Conservation (phyloP, 257 asterid genomes). For the Fraxinus anomala region DNA sequence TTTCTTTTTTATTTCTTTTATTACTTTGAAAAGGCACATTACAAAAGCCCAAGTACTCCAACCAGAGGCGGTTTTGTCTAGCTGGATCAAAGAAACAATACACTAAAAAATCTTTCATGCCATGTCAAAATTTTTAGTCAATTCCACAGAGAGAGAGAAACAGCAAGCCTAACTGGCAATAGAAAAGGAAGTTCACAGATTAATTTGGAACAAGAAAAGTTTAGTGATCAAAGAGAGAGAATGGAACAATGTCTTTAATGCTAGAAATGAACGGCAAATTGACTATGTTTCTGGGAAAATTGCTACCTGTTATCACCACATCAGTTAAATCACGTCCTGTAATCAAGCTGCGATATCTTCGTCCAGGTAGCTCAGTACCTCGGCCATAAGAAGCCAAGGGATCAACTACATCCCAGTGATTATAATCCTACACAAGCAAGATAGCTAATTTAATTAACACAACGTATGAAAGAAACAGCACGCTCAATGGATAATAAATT, state of each 20-base stretch:
- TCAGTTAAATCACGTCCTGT: constrained; percentile 59
- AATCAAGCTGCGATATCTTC: constrained; percentile 73
- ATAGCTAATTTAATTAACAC: not conserved
- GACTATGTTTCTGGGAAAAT: not conserved
- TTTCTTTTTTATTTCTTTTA: too few species aligned
- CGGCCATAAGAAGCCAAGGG: constrained; percentile 79
- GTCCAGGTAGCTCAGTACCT: constrained; percentile 59
- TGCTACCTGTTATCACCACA: constrained; percentile 69
- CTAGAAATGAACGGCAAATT: not conserved
- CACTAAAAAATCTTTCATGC: not conserved
- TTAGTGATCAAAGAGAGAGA: not conserved
- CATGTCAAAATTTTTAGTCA: not conserved
- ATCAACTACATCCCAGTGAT: constrained; percentile 69
- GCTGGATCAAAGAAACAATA: not conserved
- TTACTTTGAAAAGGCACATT: not conserved
- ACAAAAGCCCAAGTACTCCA: not conserved
- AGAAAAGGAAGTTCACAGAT: not conserved
- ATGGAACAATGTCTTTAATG: not conserved
- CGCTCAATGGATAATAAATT: not conserved
- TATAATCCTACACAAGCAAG: constrained; percentile 48
- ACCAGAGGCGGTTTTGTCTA: not conserved
- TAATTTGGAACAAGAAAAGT: not conserved
- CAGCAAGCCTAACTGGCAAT: not conserved
- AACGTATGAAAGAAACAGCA: not conserved
- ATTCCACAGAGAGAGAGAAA: not conserved